These are phyloP conservation scores for Magnaporthiopsis incrustans DNA, from an alignment of 2,329 filamentous ascomycete species.

Conservation along the genomic window DNA sequence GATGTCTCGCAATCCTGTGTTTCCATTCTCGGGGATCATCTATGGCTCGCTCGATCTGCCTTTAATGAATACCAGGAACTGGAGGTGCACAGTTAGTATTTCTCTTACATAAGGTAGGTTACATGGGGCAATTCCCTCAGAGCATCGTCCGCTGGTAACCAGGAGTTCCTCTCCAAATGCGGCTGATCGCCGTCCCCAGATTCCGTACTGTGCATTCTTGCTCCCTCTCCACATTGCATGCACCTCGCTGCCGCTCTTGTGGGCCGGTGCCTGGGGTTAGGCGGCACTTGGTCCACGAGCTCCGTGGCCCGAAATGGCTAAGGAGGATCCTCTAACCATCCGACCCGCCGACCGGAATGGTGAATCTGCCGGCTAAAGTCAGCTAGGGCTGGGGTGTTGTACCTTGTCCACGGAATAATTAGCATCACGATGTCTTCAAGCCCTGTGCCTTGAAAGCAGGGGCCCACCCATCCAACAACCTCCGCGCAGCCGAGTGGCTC, in stretches of 20 bases:
- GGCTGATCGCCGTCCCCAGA: neutral
- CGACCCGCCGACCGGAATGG: neutral
- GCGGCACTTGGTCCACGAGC: neutral
- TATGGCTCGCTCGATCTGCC: too few species aligned
- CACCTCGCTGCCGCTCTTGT: neutral
- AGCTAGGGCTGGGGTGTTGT: neutral
- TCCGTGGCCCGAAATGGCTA: constrained; percentile 1
- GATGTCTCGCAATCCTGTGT: neutral
- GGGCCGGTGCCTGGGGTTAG: neutral
- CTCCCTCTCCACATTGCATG: neutral
- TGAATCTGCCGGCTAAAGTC: neutral
- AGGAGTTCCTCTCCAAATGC: neutral
- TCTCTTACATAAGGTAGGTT: neutral
- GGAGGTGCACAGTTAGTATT: neutral
- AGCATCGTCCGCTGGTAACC: neutral
- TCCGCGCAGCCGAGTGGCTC: neutral
- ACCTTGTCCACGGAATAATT: neutral
- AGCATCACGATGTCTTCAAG: neutral
- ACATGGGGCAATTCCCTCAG: neutral
- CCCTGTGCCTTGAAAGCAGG: neutral
- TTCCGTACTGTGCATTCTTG: neutral
- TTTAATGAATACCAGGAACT: neutral
- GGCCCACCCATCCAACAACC: neutral
- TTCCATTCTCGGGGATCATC: neutral
- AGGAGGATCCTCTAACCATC: neutral